Evolutionary conservation across 345 rosid species (phyloP), one percentile per base, ranked within the genome.

Genomic region (Gossypium bickii): DNA sequence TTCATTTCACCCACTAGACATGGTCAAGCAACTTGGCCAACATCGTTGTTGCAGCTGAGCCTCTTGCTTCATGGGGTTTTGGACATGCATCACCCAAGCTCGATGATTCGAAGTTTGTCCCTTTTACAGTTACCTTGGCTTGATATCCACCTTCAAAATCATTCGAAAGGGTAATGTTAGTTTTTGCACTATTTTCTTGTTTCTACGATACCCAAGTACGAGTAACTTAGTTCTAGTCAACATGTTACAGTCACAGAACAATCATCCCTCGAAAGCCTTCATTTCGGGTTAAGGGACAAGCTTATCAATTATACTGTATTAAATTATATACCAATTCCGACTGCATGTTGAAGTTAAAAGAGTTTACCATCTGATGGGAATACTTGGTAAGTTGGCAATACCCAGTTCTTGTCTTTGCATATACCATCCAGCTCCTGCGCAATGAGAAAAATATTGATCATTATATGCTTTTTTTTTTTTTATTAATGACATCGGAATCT

Each of bases 351-450:
- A 64, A 70, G 67, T 78, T 45, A n/a, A 57, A 72, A 49, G 58
- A 53, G 24, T 82, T 85, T 85, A 93, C 98, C 92, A 57, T 91
- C 83, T 56, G 67, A 81, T 17, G 78, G 20, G n/a, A 80, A 80
- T 10, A 89, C 79, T 6, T 62, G 80, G 78, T 89, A 91, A 61
- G 82, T 81, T 49, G 97, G 94, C 79, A 87, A 72, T 58, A 81
- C 80, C 98, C 97, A 91, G 44, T 81, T 79, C 70, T 85, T 88
- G 75, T 74, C 55, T 7, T 63, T 44, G 66, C 94, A 93, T 56
- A 88, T 55, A 62, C 56, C 76, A 84, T 93, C 97, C 74, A 93
- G 72, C 82, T 79, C 88, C 98, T 93, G 88, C 74, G 17, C 2
- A 60, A 78, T 51, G 52, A 66, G 70, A 56, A 70, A 29, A 67